phyloP scores from a whole-genome alignment of 768 basidiomycete genomes.

The Goffeauzyma gilvescens region DNA sequence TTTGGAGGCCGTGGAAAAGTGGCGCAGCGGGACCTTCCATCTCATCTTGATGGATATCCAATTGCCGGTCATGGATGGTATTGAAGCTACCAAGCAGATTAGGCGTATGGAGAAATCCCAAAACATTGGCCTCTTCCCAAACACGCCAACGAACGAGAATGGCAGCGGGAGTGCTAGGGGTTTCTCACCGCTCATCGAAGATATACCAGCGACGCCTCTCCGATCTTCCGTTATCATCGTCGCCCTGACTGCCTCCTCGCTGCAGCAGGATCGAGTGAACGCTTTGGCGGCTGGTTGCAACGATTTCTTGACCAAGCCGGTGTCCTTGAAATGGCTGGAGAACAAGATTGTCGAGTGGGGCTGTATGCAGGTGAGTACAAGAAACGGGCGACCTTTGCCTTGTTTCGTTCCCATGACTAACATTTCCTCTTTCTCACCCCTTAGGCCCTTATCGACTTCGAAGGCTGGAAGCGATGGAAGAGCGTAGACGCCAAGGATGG shows the following conservation, averaged over 20 bases:
- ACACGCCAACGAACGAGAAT: constrained; percentile 48
- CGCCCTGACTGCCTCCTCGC: constrained; percentile 87
- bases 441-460: constrained; percentile 32
- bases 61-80: constrained; percentile 97
- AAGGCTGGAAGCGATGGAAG: constrained; percentile 33
- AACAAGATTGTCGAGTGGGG: constrained; percentile 99
- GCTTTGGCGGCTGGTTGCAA: constrained; percentile 98
- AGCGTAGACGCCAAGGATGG: constrained; percentile 14
- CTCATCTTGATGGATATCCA: constrained; percentile 99
- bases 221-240: constrained; percentile 95
- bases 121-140: constrained; percentile 48
- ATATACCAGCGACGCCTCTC: constrained; percentile 39
- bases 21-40: constrained; percentile 81
- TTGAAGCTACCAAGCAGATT: constrained; percentile 90
- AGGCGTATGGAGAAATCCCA: constrained; percentile 57
- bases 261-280: constrained; percentile 84
- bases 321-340: constrained; percentile 83
- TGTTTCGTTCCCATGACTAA: not conserved
- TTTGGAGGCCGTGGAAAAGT: constrained; percentile 85
- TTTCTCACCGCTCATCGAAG: constrained; percentile 9
- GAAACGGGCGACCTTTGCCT: not conserved
- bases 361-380: constrained; percentile 43
- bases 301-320: constrained; percentile 94
- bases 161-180: constrained; percentile 36
- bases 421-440: not conserved